Conservation (phyloP, 768 basidiomycete species). For the Hydnum rufescens region DNA sequence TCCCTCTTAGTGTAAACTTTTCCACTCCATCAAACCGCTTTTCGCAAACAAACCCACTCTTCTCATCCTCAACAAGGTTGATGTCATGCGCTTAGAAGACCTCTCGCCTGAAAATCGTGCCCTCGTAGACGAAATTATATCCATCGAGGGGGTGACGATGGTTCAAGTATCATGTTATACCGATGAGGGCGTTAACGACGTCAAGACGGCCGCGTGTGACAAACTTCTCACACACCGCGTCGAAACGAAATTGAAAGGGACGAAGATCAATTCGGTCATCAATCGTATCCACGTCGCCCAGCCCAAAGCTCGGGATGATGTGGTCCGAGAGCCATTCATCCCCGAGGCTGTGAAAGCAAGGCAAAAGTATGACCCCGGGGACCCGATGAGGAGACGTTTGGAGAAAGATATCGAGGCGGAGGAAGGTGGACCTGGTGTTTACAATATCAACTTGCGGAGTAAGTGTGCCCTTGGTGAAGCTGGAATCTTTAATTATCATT, state of each 20-base stretch:
- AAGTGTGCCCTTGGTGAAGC: conserved; percentile 17
- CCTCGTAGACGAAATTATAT: conserved; percentile 75
- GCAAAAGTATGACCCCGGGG: conserved; percentile 71
- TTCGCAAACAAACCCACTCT: conserved; percentile 85
- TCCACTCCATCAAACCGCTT: conserved; percentile 97
- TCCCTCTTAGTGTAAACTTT: conserved; percentile 67
- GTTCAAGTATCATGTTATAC: conserved; percentile 87
- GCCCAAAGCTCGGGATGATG: conserved; percentile 78
- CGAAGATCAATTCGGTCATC: conserved; percentile 75
- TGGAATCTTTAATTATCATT: background rate
- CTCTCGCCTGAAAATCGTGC: conserved; percentile 53
- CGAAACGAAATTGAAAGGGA: conserved; percentile 83
- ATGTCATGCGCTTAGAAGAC: conserved; percentile 76
- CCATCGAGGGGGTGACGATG: conserved; percentile 44
- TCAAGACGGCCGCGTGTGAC: conserved; percentile 91
- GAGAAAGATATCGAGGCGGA: conserved; percentile 70
- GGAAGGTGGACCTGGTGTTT: conserved; percentile 79
- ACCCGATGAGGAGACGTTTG: conserved; percentile 53
- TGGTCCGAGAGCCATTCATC: conserved; percentile 71
- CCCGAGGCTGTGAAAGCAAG: conserved; percentile 62
- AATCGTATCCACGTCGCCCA: conserved; percentile 94
- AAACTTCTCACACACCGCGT: conserved; percentile 88
- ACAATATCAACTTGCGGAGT: conserved; percentile 82
- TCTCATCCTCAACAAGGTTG: conserved; percentile 96
- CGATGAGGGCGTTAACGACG: conserved; percentile 94